These are phyloP conservation scores for Komagataella kurtzmanii DNA, from an alignment of 805 yeast species.

Conservation along the genomic window DNA sequence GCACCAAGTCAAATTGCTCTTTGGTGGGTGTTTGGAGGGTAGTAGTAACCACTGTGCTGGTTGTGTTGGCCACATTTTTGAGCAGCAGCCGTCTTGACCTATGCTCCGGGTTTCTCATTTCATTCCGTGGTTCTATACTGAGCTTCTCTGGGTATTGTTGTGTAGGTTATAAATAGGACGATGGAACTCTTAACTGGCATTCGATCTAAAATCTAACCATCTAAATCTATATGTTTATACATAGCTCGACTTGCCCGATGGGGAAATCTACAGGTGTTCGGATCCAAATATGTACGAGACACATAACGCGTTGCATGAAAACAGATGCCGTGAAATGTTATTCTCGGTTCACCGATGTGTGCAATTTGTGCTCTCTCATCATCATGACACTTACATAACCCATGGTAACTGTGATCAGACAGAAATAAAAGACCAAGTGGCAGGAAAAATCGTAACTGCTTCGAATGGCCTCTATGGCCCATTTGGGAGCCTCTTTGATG, in stretches of 20 bases:
- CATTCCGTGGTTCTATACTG: neutral
- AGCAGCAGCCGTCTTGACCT: neutral
- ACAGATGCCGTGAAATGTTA: neutral
- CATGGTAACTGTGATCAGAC: slow-evolving; percentile 17
- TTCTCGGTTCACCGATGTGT: slow-evolving; percentile 31
- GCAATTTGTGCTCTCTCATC: slow-evolving; percentile 46
- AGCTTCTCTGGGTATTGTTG: neutral
- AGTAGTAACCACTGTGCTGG: neutral
- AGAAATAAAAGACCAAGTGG: slow-evolving; percentile 38
- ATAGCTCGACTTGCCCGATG: neutral
- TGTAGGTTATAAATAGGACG: neutral
- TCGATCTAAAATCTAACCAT: neutral
- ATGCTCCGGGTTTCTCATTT: neutral
- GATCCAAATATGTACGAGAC: neutral
- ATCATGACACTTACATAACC: slow-evolving; percentile 28
- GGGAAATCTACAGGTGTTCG: neutral
- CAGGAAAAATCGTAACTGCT: slow-evolving; percentile 38
- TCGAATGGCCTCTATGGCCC: slow-evolving; percentile 31
- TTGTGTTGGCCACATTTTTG: neutral
- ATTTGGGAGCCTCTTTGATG: slow-evolving; percentile 37
- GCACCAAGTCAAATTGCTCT: neutral
- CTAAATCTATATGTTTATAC: neutral
- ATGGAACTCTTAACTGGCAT: neutral
- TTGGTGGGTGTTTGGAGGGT: neutral
- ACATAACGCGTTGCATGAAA: neutral